Evolutionary conservation across 1,284 basidiomycete species (phyloP), one percentile per base, ranked within the genome.

Genomic region (Apiotrichum porosum): DNA sequence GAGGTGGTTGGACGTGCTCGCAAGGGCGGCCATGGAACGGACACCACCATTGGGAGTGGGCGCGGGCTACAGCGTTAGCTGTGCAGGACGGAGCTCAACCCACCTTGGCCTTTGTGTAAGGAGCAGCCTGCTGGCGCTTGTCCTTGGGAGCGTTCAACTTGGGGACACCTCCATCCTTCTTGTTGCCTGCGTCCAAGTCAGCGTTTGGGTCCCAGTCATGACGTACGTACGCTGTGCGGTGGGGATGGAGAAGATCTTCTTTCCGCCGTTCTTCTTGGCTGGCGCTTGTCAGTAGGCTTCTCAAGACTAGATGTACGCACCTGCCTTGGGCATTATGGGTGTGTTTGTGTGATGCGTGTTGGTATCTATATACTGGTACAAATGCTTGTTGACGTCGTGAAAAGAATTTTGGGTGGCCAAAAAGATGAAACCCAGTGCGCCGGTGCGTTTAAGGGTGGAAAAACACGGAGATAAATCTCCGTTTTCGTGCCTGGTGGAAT

Each of bases 101-200:
- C 57, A 77, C 73, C 77, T 76, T 81, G 79, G 51, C 79, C 75
- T 43, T 79, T 71, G 72, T 52, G 49, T 57, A 61, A 28, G 63
- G 58, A 47, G 56, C 60, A 42, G 61, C 46, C 62, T 70, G 47
- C 44, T 43, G 36, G 6, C 41, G 37, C 48, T 52, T 56, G 55
- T 51, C 49, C 56, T 60, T 62, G 49, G 44, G 44, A 40, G 46
- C 83, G 85, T 45, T 86, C 70, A 73, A 77, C 61, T 82, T 81
- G 9, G 87, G 87, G 1, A 90, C 75, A 15, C 87, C 87, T 37
- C 84, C 84, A 68, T 89, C 87, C 65, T 88, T 89, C 85, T 88
- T 61, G 36, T 88, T 61, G 36, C 38, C 35, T 30, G 19, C 18
- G 22, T 9, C 6, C 12, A 9, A 35, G 34, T 24, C n/a, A 6